A percentile compares a stretch with the other conserved stretches of the same genome.
Evolutionary conservation across 2,329 filamentous ascomycete species (phyloP).

Genomic region (Periglandula ipomoeae): DNA sequence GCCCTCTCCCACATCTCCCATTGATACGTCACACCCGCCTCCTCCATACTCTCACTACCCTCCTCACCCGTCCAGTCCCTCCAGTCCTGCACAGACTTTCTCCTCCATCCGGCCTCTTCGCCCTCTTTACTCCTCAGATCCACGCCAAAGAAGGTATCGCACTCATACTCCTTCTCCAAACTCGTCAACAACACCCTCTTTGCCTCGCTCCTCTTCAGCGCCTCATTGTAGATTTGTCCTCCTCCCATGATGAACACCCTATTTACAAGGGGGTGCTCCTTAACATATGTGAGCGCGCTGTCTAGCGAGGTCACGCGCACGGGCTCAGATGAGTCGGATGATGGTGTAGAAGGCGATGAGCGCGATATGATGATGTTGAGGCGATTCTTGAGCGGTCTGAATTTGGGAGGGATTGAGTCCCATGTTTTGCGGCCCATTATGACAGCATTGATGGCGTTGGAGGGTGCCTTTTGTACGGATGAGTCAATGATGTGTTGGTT

Average conservation of each 20-base stretch:
- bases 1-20: constrained; percentile 67
- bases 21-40: constrained; percentile 57
- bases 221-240: constrained; percentile 70
- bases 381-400: constrained; percentile 70
- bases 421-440: constrained; percentile 98
- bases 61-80: constrained; percentile 56
- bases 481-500: not conserved
- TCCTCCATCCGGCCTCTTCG: constrained; percentile 42
- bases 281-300: constrained; percentile 42
- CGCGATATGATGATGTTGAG: constrained; percentile 76
- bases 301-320: constrained; percentile 52
- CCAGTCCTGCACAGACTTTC: constrained; percentile 41
- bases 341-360: constrained; percentile 18
- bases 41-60: constrained; percentile 32
- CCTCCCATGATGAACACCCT: constrained; percentile 85
- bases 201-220: constrained; percentile 50
- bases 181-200: constrained; percentile 61
- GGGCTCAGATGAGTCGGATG: constrained; percentile 26
- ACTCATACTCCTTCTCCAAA: constrained; percentile 61
- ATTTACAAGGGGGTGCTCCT: constrained; percentile 31
- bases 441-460: constrained; percentile 55
- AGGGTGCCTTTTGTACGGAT: constrained; percentile 16
- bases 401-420: constrained; percentile 73
- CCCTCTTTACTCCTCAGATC: constrained; percentile 32
- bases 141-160: constrained; percentile 67